Conservation (phyloP, 2,329 filamentous ascomycete species). For the Parastagonospora avenae region DNA sequence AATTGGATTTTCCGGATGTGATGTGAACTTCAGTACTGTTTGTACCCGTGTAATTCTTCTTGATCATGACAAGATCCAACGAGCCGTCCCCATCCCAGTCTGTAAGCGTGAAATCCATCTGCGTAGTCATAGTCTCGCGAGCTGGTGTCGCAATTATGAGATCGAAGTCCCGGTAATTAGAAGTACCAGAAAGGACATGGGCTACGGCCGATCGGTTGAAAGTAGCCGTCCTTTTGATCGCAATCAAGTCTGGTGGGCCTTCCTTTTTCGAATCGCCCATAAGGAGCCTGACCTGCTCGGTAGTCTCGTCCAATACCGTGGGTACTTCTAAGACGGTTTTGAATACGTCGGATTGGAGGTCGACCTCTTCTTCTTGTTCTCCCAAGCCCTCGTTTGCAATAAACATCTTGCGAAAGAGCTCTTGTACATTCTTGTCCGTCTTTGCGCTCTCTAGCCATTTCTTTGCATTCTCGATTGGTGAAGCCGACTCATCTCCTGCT, state of each 20-base stretch:
- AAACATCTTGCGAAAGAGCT: not conserved
- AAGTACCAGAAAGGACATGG: slow-evolving; percentile 1
- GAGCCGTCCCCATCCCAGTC: slow-evolving; percentile 6
- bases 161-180: slow-evolving; percentile 1
- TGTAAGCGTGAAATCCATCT: slow-evolving; percentile 5
- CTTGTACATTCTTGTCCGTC: too few relatives aligned
- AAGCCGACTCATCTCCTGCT: too few relatives aligned
- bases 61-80: slow-evolving; percentile 7
- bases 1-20: slow-evolving; percentile 8
- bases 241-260: not conserved
- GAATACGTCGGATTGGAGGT: slow-evolving; percentile 1
- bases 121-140: slow-evolving; percentile 1
- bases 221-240: not conserved
- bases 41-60: slow-evolving; percentile 4
- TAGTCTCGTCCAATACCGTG: slow-evolving; percentile 1
- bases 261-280: not conserved
- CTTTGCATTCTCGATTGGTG: too few relatives aligned
- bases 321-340: not conserved
- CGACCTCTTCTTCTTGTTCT: not conserved
- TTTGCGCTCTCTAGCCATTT: too few relatives aligned
- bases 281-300: slow-evolving; percentile 1
- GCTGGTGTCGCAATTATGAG: slow-evolving; percentile 6
- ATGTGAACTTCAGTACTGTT: slow-evolving; percentile 8
- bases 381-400: not conserved
- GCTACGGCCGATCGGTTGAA: not conserved